Evolutionary conservation across 192 early-diverging fungal species (phyloP).

Genomic region (Linnemannia zychae): DNA sequence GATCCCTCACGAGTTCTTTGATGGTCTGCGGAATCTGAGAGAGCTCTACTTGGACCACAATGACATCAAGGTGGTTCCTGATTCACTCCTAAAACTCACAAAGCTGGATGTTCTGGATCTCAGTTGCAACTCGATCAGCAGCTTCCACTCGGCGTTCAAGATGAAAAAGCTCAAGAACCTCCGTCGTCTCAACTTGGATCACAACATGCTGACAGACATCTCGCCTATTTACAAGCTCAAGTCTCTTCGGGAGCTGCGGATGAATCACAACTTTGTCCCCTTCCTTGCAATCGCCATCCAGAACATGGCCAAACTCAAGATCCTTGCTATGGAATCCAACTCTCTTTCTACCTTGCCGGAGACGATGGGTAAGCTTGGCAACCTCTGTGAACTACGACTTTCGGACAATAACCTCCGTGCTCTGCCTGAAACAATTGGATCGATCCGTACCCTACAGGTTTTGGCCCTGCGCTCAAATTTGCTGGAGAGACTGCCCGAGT

Average conservation of each 20-base stretch:
- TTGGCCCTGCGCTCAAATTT: slow-evolving; percentile 56
- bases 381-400: slow-evolving; percentile 52
- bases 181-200: slow-evolving; percentile 56
- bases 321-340: slow-evolving; percentile 57
- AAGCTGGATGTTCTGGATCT: slow-evolving; percentile 61
- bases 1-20: slow-evolving; percentile 61
- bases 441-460: slow-evolving; percentile 57
- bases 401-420: slow-evolving; percentile 53
- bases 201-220: slow-evolving; percentile 59
- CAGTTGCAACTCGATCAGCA: slow-evolving; percentile 60
- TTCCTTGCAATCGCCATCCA: slow-evolving; percentile 47
- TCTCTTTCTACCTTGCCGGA: slow-evolving; percentile 52
- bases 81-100: slow-evolving; percentile 57
- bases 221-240: slow-evolving; percentile 58
- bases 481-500: slow-evolving; percentile 54
- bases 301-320: slow-evolving; percentile 55
- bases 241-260: slow-evolving; percentile 53
- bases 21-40: slow-evolving; percentile 55
- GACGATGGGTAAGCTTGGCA: slow-evolving; percentile 55
- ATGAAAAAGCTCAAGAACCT: slow-evolving; percentile 56
- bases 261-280: slow-evolving; percentile 57
- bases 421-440: slow-evolving; percentile 55
- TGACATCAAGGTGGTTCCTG: slow-evolving; percentile 58
- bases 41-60: slow-evolving; percentile 62
- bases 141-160: slow-evolving; percentile 60